Evolutionary conservation across 2,329 filamentous ascomycete species (phyloP).

Genomic region (Calonectria montana): DNA sequence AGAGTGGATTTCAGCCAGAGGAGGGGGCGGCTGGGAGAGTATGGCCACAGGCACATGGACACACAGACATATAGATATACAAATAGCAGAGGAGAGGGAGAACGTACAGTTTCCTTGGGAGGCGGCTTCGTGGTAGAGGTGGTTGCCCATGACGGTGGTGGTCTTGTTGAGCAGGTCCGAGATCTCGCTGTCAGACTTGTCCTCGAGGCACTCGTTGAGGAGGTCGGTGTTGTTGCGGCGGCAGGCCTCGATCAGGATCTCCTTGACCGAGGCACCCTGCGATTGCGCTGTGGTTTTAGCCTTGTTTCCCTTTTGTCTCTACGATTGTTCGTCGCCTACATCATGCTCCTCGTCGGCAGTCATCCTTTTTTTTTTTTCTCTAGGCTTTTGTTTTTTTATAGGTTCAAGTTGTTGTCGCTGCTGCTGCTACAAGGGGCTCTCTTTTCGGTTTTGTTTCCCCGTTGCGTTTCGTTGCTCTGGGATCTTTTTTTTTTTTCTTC

Average conservation of each 20-base stretch:
- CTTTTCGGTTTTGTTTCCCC: too few relatives aligned
- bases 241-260: constrained; percentile 92
- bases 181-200: constrained; percentile 72
- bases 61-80: neutral
- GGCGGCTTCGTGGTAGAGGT: constrained; percentile 91
- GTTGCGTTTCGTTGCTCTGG: neutral
- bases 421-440: too few relatives aligned
- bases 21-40: too few relatives aligned
- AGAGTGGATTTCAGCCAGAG: neutral
- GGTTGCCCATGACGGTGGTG: constrained; percentile 86
- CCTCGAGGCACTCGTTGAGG: constrained; percentile 77
- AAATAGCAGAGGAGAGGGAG: neutral
- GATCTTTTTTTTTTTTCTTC: neutral
- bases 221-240: constrained; percentile 92
- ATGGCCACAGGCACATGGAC: too few relatives aligned
- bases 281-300: constrained; percentile 4
- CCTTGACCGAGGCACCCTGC: constrained; percentile 85
- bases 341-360: constrained; percentile 51
- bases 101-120: constrained; percentile 85
- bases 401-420: too few relatives aligned
- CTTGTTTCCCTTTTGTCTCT: neutral
- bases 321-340: constrained; percentile 43
- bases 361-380: constrained; percentile 18
- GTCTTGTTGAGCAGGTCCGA: constrained; percentile 86
- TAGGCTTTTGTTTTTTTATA: neutral